These are phyloP conservation scores for Dictyostelium capitatum DNA, from an alignment of 78 protist species.

Conservation along the genomic window DNA sequence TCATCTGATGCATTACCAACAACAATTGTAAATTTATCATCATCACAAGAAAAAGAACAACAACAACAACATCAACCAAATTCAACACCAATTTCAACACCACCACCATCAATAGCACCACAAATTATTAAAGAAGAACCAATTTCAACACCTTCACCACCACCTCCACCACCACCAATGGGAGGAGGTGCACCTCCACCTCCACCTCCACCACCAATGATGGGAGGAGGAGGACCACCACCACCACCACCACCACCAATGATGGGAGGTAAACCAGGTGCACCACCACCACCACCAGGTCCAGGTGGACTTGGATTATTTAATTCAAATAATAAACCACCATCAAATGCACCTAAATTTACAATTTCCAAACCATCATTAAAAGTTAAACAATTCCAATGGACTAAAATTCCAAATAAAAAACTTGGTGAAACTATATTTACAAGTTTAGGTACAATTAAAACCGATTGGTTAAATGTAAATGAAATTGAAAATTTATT, in stretches of 20 bases:
- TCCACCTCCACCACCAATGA: slow-evolving; percentile 77
- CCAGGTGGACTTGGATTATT: slow-evolving; percentile 12
- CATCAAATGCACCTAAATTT: slow-evolving; percentile 56
- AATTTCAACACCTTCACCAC: slow-evolving; percentile 18
- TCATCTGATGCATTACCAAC: background rate
- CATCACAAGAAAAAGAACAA: background rate
- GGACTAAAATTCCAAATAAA: slow-evolving; percentile 82
- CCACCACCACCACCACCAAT: slow-evolving; percentile 87
- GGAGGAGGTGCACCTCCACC: slow-evolving; percentile 66
- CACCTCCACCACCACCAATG: slow-evolving; percentile 76
- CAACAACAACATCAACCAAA: background rate
- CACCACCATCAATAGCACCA: background rate
- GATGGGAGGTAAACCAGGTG: slow-evolving; percentile 49
- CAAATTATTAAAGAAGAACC: slow-evolving; percentile 5
- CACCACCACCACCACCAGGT: slow-evolving; percentile 82
- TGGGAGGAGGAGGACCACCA: slow-evolving; percentile 78
- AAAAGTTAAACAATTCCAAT: slow-evolving; percentile 81
- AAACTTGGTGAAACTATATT: slow-evolving; percentile 73
- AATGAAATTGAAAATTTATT: slow-evolving; percentile 77
- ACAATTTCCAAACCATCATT: slow-evolving; percentile 59
- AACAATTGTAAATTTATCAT: background rate
- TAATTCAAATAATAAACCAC: background rate
- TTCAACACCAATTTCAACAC: background rate
- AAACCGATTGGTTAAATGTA: slow-evolving; percentile 62
- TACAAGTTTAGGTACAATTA: slow-evolving; percentile 31